A percentile compares a stretch with the other conserved stretches of the same genome.
Conservation (phyloP, 306 rosid species). For the Canavalia gladiata region DNA sequence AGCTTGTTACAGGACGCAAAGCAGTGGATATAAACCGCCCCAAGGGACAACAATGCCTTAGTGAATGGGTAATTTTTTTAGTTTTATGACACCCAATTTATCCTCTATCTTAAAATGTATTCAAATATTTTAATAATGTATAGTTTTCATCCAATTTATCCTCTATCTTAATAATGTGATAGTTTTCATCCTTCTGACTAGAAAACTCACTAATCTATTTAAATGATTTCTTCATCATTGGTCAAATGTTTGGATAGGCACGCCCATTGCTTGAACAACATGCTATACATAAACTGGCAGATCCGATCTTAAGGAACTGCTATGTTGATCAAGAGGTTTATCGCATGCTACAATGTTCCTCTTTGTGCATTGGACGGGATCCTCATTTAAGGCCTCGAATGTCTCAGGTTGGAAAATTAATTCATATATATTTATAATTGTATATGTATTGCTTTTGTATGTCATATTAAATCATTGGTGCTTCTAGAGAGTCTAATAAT, state of each 20-base stretch:
- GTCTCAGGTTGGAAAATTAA: conserved; percentile 77
- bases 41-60: conserved; percentile 93
- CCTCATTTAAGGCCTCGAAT: conserved; percentile 86
- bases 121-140: neutral
- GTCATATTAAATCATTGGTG: neutral
- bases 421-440: neutral
- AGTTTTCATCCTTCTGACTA: neutral
- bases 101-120: neutral
- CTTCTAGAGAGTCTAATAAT: no score
- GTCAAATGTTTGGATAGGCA: conserved; percentile 64
- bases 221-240: conserved; percentile 12
- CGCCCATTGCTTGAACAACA: conserved; percentile 76
- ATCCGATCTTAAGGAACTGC: conserved; percentile 70
- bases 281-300: conserved; percentile 66
- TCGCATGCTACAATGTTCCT: conserved; percentile 83
- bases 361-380: conserved; percentile 76
- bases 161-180: neutral
- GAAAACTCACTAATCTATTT: neutral
- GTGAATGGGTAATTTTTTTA: conserved; percentile 81
- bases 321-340: conserved; percentile 68
- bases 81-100: neutral
- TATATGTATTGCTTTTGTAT: neutral
- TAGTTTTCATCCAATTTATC: neutral
- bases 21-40: conserved; percentile 85
- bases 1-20: conserved; percentile 92